Conservation (phyloP, 768 basidiomycete genomes). For the Cystobasidium onofrii region DNA sequence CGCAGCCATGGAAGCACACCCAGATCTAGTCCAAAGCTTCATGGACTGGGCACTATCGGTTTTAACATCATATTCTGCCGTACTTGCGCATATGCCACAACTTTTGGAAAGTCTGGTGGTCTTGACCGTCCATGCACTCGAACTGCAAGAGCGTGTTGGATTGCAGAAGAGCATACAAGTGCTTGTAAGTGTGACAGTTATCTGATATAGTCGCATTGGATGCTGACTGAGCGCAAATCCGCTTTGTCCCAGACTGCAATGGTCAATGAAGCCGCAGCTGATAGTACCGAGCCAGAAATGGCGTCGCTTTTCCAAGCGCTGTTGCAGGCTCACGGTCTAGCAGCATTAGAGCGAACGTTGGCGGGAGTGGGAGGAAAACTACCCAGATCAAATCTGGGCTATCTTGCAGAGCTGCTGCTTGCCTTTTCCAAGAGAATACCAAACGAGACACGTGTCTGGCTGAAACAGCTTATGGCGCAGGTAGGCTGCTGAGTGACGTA, state of each 20-base stretch:
- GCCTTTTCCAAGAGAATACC: slow-evolving; percentile 44
- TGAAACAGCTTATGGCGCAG: slow-evolving; percentile 33
- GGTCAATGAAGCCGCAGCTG: slow-evolving; percentile 39
- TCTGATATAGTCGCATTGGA: too few relatives aligned
- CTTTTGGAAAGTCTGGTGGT: slow-evolving; percentile 44
- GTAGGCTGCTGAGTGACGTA: neutral
- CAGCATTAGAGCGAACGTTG: slow-evolving; percentile 31
- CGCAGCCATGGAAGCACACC: slow-evolving; percentile 44
- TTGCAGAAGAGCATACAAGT: slow-evolving; percentile 46
- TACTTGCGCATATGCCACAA: slow-evolving; percentile 43
- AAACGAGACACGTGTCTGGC: slow-evolving; percentile 42
- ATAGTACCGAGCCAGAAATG: slow-evolving; percentile 39
- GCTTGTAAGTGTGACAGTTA: slow-evolving; percentile 43
- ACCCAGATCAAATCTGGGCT: slow-evolving; percentile 47
- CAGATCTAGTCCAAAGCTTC: slow-evolving; percentile 47
- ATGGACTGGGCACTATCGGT: slow-evolving; percentile 45
- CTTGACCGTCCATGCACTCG: slow-evolving; percentile 44
- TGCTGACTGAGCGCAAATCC: too few relatives aligned
- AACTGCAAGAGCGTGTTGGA: slow-evolving; percentile 47
- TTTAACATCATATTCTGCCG: neutral
- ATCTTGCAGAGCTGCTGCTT: slow-evolving; percentile 48
- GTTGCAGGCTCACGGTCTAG: slow-evolving; percentile 44
- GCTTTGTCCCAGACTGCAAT: slow-evolving; percentile 44
- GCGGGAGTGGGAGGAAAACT: slow-evolving; percentile 31
- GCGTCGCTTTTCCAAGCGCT: slow-evolving; percentile 44